These are phyloP conservation scores for Metschnikowia gruessii DNA, from an alignment of 805 yeast species.

Conservation along the genomic window DNA sequence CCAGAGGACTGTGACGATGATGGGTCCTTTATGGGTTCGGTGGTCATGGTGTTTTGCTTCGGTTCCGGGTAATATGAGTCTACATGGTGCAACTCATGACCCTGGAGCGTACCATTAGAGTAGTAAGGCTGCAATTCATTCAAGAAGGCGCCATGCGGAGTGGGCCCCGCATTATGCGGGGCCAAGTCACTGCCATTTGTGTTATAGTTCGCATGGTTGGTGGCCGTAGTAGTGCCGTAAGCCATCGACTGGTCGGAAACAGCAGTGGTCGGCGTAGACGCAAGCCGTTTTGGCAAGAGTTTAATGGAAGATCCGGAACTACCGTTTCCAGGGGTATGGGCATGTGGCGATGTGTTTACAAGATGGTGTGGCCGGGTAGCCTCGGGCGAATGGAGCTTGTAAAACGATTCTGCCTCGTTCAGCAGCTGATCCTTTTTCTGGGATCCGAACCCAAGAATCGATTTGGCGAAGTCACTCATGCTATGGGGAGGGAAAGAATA, in stretches of 20 bases:
- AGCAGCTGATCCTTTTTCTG: conserved; percentile 27
- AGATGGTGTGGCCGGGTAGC: background rate
- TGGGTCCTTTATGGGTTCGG: background rate
- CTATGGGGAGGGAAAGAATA: background rate
- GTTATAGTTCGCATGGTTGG: background rate
- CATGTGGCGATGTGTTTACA: background rate
- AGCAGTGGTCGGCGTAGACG: conserved; percentile 65
- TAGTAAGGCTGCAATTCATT: conserved; percentile 22
- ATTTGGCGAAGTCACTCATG: conserved; percentile 47
- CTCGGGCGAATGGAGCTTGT: background rate
- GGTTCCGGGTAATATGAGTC: conserved; percentile 22
- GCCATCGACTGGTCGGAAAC: conserved; percentile 59
- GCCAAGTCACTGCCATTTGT: conserved; percentile 5
- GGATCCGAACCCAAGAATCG: conserved; percentile 41
- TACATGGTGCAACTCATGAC: conserved; percentile 11
- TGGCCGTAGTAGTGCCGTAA: conserved; percentile 56
- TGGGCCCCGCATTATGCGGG: background rate
- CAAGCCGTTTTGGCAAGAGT: conserved; percentile 38
- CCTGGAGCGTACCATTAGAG: conserved; percentile 14
- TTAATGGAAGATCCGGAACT: conserved; percentile 14
- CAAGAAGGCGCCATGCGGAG: conserved; percentile 10
- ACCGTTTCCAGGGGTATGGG: background rate
- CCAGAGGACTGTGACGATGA: conserved; percentile 13
- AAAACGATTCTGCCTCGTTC: conserved; percentile 6
- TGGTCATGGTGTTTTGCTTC: background rate